phyloP scores from a whole-genome alignment of 257 asterid species.

The Nyctanthes arbortristis region DNA sequence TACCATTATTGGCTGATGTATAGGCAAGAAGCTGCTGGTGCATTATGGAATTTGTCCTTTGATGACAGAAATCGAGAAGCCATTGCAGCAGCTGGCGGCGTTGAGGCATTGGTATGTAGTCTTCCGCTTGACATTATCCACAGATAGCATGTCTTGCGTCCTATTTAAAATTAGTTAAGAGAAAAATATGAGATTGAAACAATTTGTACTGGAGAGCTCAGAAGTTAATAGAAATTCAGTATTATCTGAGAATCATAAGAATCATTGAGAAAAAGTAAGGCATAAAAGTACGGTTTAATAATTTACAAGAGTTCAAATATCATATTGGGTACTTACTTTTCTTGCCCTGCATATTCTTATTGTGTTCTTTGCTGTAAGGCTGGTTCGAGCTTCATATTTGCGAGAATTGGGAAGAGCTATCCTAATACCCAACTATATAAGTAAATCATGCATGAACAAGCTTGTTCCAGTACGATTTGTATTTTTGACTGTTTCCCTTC shows the following conservation, averaged over 20 bases:
- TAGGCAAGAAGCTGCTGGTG: conserved; percentile 99
- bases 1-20: conserved; percentile 14
- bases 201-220: too few species aligned
- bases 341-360: not conserved
- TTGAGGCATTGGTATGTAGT: conserved; percentile 76
- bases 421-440: not conserved
- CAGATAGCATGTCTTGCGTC: not conserved
- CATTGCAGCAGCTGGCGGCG: conserved; percentile 85
- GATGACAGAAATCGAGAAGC: conserved; percentile 90
- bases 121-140: not conserved
- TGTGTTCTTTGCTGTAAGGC: not conserved
- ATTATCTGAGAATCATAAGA: not conserved
- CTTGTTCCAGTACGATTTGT: not conserved
- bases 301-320: conserved; percentile 3
- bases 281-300: not conserved
- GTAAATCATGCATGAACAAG: conserved; percentile 8
- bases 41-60: conserved; percentile 86
- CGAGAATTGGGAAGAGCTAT: not conserved
- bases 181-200: not conserved
- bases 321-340: not conserved
- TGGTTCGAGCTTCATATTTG: not conserved
- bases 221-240: not conserved
- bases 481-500: conserved; percentile 13
- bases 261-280: not conserved
- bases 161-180: not conserved